A percentile compares a stretch with the other conserved stretches of the same genome.
Conservation (phyloP, 2,329 filamentous ascomycete genomes). For the Fusarium aywerte region DNA sequence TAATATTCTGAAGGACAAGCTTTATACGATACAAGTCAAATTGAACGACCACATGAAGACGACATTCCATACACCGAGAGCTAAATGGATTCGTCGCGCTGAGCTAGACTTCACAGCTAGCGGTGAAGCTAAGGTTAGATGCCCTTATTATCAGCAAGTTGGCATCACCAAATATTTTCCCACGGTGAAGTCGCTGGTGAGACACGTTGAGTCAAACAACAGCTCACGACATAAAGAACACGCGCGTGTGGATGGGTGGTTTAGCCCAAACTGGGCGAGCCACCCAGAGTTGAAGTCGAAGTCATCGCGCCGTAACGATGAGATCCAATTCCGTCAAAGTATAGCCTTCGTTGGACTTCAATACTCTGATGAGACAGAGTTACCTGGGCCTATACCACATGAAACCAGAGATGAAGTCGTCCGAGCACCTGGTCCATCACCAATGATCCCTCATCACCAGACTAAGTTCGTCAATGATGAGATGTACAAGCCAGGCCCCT, state of each 20-base stretch:
- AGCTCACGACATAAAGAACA: too few relatives aligned
- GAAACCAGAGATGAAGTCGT: not conserved
- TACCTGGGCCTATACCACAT: not conserved
- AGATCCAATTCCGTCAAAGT: not conserved
- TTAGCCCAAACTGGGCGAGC: too few relatives aligned
- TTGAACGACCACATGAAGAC: not conserved
- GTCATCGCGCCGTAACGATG: not conserved
- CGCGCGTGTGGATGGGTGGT: too few relatives aligned
- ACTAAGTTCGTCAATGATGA: not conserved
- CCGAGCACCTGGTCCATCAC: not conserved
- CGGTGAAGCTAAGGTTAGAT: not conserved
- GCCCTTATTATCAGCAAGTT: not conserved
- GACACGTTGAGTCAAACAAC: too few relatives aligned
- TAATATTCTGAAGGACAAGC: not conserved
- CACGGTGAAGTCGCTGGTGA: too few relatives aligned
- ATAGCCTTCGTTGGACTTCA: not conserved
- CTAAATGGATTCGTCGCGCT: not conserved
- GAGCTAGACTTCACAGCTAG: not conserved
- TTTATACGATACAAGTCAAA: not conserved
- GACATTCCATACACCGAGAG: not conserved
- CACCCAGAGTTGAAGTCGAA: not conserved
- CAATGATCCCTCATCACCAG: not conserved
- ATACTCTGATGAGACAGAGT: not conserved
- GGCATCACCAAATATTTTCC: too few relatives aligned
- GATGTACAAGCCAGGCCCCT: too few relatives aligned